A percentile compares a stretch with the other conserved stretches of the same genome.
Evolutionary conservation across 1,139 yeast species (phyloP).

Genomic region (Blastobotrys illinoisensis): DNA sequence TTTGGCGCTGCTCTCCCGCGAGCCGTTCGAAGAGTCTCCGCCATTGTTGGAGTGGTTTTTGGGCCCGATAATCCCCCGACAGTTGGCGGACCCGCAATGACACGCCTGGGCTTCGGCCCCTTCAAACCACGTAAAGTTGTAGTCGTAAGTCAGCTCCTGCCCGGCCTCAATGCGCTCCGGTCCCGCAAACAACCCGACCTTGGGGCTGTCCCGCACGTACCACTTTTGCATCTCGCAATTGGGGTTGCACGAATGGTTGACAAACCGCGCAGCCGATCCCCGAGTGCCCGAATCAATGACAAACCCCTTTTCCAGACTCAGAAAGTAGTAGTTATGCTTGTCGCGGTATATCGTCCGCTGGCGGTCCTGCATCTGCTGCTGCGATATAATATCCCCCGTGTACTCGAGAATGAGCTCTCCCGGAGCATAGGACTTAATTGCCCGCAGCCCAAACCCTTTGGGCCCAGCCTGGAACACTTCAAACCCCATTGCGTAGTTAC

Average conservation of each 20-base stretch:
- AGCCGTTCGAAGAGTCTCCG: neutral
- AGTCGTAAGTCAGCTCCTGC: slow-evolving; percentile 39
- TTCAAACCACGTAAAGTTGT: slow-evolving; percentile 39
- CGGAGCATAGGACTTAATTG: slow-evolving; percentile 33
- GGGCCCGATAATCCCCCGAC: slow-evolving; percentile 37
- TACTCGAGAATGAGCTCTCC: slow-evolving; percentile 40
- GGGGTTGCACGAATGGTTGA: slow-evolving; percentile 42
- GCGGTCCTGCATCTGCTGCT: neutral
- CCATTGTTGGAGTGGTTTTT: neutral
- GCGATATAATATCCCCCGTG: slow-evolving; percentile 38
- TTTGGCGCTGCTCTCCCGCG: neutral
- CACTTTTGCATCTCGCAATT: slow-evolving; percentile 41
- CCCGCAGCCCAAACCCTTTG: slow-evolving; percentile 37
- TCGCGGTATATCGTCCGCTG: neutral
- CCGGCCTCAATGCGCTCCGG: slow-evolving; percentile 33
- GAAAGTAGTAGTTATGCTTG: slow-evolving; percentile 29
- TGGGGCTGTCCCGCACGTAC: slow-evolving; percentile 37
- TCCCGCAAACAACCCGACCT: slow-evolving; percentile 40
- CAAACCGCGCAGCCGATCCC: slow-evolving; percentile 41
- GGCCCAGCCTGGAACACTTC: slow-evolving; percentile 28
- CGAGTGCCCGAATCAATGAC: slow-evolving; percentile 38
- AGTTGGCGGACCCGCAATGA: slow-evolving; percentile 34
- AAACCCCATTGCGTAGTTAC: slow-evolving; percentile 30
- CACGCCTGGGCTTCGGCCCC: slow-evolving; percentile 37
- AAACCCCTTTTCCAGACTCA: slow-evolving; percentile 35